Base-by-base conservation (phyloP, 2,329 filamentous ascomycete genomes). In the Pseudogymnoascus sp. region DNA sequence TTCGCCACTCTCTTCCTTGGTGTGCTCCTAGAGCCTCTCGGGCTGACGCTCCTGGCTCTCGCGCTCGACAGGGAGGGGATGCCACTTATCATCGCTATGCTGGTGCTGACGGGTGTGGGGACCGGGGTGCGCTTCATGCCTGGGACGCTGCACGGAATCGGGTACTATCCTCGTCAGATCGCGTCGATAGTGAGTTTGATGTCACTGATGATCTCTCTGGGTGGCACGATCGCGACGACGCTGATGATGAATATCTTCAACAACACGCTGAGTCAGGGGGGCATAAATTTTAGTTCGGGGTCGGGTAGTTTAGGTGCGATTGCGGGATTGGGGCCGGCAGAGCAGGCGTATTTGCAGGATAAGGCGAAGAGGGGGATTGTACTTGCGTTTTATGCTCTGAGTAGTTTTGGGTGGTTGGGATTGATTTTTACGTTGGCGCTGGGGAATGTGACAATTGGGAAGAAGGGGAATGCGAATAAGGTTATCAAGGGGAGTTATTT, bases 211-310 rank as follows among this genome's bases (percentile, higher is more conserved):
- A 64, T 83, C 15, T 83, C 85, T 0, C 82, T 90, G 23, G 87
- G 88, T 3, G 86, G 87, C 11, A 88, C 86, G 0, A 73, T 89
- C 2, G 82, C 82, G 0, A 77, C 89, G 53, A 87, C 86, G 0
- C 79, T 89, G 68, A 89, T 89, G 87, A 81, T 85, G 13, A 80
- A 82, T 7, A 85, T 89, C 1, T 89, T 89, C 72, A 88, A 88
- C 70, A 89, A 89, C 65, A 75, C 72, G 4, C 23, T 50, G 23
- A 50, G 17, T 17, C 23, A 50, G 23, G 23, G 23, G 6, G 44
- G 44, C 37, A 69, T 59, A 70, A 75, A 63, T 65, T 77, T 61
- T 67, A 75, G 59, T 66, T 74, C 61, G 64, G 75, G 64, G 9
- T 67, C 71, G 17, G 64, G 70, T 6, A 76, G 72, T 40, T 73